Evolutionary conservation across 2,329 filamentous ascomycete genomes (phyloP).

Genomic region (Exophiala aquamarina): DNA sequence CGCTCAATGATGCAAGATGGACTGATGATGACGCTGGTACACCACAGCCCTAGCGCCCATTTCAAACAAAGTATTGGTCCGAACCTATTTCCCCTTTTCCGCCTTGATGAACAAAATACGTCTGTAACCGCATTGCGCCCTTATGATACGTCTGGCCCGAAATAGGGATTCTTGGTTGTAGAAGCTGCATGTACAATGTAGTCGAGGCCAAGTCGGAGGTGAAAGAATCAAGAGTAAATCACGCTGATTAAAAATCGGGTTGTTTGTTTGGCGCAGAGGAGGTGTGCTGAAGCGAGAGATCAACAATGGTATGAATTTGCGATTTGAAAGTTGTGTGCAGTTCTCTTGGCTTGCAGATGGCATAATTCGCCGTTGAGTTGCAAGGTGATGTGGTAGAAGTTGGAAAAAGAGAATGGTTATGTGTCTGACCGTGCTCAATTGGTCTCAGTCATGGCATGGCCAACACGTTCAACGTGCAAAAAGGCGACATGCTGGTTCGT

Average conservation of each 20-base stretch:
- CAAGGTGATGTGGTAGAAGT: neutral
- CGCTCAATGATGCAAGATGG: no score
- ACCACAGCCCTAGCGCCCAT: no score
- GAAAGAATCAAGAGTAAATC: no score
- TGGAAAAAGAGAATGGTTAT: constrained; percentile 4
- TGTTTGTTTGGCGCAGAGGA: constrained; percentile 10
- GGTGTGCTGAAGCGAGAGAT: constrained; percentile 26
- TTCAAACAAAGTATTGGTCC: no score
- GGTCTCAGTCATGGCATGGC: constrained; percentile 8
- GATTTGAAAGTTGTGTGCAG: constrained; percentile 7
- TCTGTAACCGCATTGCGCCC: no score
- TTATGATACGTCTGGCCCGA: no score
- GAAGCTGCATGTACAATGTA: no score
- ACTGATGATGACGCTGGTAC: no score
- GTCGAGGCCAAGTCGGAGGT: no score
- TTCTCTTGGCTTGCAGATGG: neutral
- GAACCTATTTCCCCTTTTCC: no score
- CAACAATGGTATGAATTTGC: constrained; percentile 16
- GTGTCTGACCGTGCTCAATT: constrained; percentile 5
- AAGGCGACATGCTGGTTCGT: neutral
- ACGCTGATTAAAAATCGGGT: neutral
- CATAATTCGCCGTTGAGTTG: neutral
- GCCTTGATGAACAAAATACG: no score
- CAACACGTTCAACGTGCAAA: constrained; percentile 6
- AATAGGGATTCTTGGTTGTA: no score